Evolutionary conservation across 176 grass and related monocot species (phyloP).

Genomic region (Urochloa ruziziensis): DNA sequence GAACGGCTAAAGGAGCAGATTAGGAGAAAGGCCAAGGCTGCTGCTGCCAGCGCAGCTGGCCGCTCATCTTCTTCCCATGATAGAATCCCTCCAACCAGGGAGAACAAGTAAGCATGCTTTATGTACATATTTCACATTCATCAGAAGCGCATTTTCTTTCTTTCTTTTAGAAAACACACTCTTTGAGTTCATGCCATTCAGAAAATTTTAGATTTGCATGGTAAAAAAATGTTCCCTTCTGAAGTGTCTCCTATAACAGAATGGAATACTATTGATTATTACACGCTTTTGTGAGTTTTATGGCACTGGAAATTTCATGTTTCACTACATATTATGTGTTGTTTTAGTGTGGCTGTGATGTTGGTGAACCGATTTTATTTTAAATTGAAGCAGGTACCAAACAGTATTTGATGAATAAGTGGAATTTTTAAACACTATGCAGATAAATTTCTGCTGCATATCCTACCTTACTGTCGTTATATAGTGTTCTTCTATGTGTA

Average conservation of each 20-base stretch:
- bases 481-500: not conserved
- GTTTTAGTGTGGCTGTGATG: not conserved
- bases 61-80: constrained; percentile 37
- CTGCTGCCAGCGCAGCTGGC: constrained; percentile 20
- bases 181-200: not conserved
- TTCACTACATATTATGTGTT: not conserved
- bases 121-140: constrained; percentile 7
- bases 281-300: not conserved
- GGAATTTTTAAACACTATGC: not conserved
- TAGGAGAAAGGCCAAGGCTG: constrained; percentile 33
- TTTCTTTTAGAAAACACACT: not conserved
- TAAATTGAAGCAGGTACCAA: no score
- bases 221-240: not conserved
- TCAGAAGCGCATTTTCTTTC: not conserved
- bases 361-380: not conserved
- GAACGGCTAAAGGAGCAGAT: constrained; percentile 53
- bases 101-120: constrained; percentile 39
- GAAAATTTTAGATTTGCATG: not conserved
- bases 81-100: constrained; percentile 29
- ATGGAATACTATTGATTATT: not conserved
- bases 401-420: not conserved
- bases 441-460: not conserved
- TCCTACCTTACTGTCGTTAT: not conserved
- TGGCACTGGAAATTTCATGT: not conserved
- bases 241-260: not conserved